phyloP scores from a whole-genome alignment of 148 eudicot species.

The Chenopodium suecicum region DNA sequence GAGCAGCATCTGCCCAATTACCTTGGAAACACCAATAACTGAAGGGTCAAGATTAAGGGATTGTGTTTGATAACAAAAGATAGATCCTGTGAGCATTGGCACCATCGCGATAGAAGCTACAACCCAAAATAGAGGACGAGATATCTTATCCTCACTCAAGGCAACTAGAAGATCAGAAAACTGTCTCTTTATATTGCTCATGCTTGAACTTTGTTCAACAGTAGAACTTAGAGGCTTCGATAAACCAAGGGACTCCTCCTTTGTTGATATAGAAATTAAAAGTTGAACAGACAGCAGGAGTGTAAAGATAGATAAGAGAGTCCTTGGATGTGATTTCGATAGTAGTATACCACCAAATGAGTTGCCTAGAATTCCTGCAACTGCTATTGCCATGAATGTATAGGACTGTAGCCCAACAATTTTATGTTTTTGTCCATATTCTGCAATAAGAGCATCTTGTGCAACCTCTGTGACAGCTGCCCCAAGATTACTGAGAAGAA shows the following conservation, averaged over 20 bases:
- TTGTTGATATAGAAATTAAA: constrained; percentile 38
- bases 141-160: constrained; percentile 45
- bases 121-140: constrained; percentile 63
- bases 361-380: constrained; percentile 86
- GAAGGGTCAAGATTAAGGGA: constrained; percentile 67
- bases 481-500: constrained; percentile 81
- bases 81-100: constrained; percentile 80
- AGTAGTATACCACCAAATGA: constrained; percentile 69
- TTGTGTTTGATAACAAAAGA: constrained; percentile 89
- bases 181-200: constrained; percentile 45
- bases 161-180: constrained; percentile 58
- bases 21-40: constrained; percentile 74
- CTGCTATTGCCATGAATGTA: constrained; percentile 82
- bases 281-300: constrained; percentile 55
- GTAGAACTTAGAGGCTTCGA: constrained; percentile 28
- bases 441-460: constrained; percentile 89
- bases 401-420: constrained; percentile 81
- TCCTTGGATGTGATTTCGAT: constrained; percentile 52
- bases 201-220: constrained; percentile 27
- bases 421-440: constrained; percentile 73
- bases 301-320: constrained; percentile 55
- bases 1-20: constrained; percentile 69
- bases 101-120: constrained; percentile 63
- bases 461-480: constrained; percentile 90
- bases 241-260: constrained; percentile 68